phyloP scores from a whole-genome alignment of 345 rosid species.

The Acer negundo region DNA sequence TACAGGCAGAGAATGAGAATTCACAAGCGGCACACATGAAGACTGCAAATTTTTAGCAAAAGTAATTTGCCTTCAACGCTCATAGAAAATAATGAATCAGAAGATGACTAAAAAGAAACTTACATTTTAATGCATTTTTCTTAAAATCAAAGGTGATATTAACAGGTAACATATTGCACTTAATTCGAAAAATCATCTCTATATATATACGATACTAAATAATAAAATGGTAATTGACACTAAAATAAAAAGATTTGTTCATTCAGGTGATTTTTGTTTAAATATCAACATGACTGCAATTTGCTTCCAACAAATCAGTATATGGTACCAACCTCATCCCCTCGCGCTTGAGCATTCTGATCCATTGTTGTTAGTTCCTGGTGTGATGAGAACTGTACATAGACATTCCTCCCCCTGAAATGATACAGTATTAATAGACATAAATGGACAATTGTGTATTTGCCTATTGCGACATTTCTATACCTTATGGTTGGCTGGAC shows the following conservation, averaged over 20 bases:
- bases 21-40: slow-evolving; percentile 2
- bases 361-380: slow-evolving; percentile 96
- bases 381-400: slow-evolving; percentile 97
- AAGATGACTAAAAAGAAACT: neutral
- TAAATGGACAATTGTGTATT: neutral
- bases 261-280: slow-evolving; percentile 7
- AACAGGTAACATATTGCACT: neutral
- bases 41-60: neutral
- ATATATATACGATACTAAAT: neutral
- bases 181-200: neutral
- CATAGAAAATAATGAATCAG: neutral
- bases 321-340: slow-evolving; percentile 79
- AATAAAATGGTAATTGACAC: neutral
- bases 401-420: slow-evolving; percentile 93
- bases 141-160: neutral
- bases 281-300: slow-evolving; percentile 1
- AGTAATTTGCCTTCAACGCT: neutral
- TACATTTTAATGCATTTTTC: neutral
- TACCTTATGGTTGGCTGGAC: slow-evolving; percentile 91
- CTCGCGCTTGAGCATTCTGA: slow-evolving; percentile 89
- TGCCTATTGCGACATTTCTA: neutral
- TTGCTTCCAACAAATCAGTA: slow-evolving; percentile 3
- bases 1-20: neutral
- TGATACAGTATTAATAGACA: neutral
- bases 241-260: neutral